phyloP scores from a whole-genome alignment of 2,329 filamentous ascomycete species.

The Fusarium sp. region DNA sequence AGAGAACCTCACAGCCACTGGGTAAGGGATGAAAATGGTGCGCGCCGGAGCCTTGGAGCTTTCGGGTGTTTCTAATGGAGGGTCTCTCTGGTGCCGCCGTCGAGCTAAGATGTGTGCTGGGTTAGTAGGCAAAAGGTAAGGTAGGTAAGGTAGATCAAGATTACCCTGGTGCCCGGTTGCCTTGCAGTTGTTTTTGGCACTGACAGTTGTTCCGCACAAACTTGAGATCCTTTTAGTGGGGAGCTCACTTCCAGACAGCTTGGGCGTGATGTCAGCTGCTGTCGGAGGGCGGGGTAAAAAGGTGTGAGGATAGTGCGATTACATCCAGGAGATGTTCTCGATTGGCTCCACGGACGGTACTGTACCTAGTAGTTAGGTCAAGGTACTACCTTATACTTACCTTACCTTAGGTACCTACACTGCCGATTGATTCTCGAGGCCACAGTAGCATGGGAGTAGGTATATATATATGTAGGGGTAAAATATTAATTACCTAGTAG shows the following conservation, averaged over 20 bases:
- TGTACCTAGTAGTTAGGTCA: not conserved
- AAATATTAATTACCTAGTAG: not conserved
- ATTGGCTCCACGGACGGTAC: not conserved
- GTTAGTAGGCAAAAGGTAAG: not conserved
- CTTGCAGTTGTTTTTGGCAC: slow-evolving; percentile 15
- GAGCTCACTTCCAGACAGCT: slow-evolving; percentile 5
- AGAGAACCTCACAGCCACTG: not conserved
- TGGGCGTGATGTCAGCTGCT: slow-evolving; percentile 29
- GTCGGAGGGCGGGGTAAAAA: slow-evolving; percentile 36
- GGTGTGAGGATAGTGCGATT: slow-evolving; percentile 39
- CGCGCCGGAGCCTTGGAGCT: slow-evolving; percentile 1
- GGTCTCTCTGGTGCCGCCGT: not conserved
- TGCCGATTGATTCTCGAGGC: not conserved
- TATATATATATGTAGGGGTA: not conserved
- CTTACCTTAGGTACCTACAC: not conserved
- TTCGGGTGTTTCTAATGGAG: not conserved
- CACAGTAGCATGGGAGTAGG: not conserved
- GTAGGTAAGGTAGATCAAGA: not conserved
- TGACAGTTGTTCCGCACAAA: not conserved
- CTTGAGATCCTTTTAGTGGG: slow-evolving; percentile 24
- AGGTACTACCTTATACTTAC: not conserved
- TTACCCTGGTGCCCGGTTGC: not conserved
- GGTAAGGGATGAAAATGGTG: slow-evolving; percentile 23
- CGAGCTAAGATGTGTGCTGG: not conserved
- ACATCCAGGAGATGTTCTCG: slow-evolving; percentile 17